Evolutionary conservation across 2,329 filamentous ascomycete genomes (phyloP).

Genomic region (Aspergillus costaricaensis): DNA sequence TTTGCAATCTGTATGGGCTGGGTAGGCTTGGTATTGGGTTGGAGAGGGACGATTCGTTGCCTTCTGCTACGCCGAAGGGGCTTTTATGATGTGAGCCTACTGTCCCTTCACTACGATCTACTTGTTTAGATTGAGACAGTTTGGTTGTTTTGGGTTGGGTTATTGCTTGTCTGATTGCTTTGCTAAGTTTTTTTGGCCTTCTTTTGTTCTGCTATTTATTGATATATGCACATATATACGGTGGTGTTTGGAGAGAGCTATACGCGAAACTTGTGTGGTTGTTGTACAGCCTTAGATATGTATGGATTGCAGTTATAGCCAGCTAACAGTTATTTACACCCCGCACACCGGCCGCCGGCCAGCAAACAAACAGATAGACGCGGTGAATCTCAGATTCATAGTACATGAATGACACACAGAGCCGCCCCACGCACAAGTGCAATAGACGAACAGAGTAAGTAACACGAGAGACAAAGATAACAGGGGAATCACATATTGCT

Average conservation of each 20-base stretch:
- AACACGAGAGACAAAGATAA: slow-evolving; percentile 5
- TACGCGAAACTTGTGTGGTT: too few species aligned
- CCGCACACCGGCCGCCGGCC: background rate
- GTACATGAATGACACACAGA: slow-evolving; percentile 4
- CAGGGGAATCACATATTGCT: slow-evolving; percentile 22
- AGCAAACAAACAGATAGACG: background rate
- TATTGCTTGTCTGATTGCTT: background rate
- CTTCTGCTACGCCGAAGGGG: slow-evolving; percentile 22
- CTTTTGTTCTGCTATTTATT: background rate
- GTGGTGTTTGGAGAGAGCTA: background rate
- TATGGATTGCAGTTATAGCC: slow-evolving; percentile 9
- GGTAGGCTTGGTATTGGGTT: slow-evolving; percentile 24
- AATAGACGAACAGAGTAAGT: slow-evolving; percentile 1
- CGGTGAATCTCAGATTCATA: slow-evolving; percentile 4
- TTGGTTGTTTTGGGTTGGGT: background rate
- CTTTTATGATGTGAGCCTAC: background rate
- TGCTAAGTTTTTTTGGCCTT: background rate
- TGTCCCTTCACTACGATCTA: too few species aligned
- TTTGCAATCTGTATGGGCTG: slow-evolving; percentile 35
- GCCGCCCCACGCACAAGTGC: slow-evolving; percentile 11
- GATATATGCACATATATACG: background rate
- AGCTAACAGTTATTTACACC: slow-evolving; percentile 9
- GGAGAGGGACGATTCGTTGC: slow-evolving; percentile 36
- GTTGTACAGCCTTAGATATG: background rate
- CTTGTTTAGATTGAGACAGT: background rate